phyloP scores from a whole-genome alignment of 2,329 filamentous ascomycete species.

The Coniella vitis region DNA sequence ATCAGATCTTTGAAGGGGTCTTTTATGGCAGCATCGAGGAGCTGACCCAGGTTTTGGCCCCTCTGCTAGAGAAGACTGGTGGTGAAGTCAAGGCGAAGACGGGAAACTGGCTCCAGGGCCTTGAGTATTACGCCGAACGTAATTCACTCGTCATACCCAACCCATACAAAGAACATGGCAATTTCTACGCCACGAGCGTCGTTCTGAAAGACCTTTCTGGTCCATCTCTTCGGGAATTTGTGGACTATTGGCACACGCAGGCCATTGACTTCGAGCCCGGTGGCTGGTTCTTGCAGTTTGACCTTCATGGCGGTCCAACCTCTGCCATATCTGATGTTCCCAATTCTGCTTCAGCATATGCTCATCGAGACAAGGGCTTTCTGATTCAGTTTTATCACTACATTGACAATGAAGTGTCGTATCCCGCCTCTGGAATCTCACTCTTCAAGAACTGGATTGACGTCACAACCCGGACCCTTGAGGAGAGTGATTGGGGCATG shows the following conservation, averaged over 20 bases:
- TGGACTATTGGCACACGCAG: constrained; percentile 28
- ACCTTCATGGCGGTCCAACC: constrained; percentile 34
- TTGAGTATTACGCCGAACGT: constrained; percentile 26
- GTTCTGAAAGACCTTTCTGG: constrained; percentile 31
- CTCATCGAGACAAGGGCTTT: constrained; percentile 38
- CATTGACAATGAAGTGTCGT: constrained; percentile 23
- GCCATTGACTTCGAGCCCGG: constrained; percentile 24
- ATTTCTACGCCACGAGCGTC: constrained; percentile 35
- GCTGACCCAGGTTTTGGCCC: background rate
- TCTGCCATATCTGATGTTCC: constrained; percentile 28
- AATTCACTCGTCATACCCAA: constrained; percentile 16
- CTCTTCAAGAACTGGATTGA: constrained; percentile 28
- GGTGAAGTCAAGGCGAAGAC: constrained; percentile 11
- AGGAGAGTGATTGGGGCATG: constrained; percentile 28
- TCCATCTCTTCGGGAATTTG: constrained; percentile 29
- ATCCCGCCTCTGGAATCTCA: constrained; percentile 28
- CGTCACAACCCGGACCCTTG: constrained; percentile 25
- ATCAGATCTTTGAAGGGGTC: constrained; percentile 25
- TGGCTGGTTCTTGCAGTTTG: constrained; percentile 36
- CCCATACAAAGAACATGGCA: constrained; percentile 29
- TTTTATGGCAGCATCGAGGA: constrained; percentile 22
- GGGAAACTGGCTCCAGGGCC: constrained; percentile 25
- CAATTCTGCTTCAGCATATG: constrained; percentile 30
- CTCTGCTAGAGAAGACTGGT: constrained; percentile 3
- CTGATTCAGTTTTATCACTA: constrained; percentile 44